phyloP scores from a whole-genome alignment of 1,284 basidiomycete species.

The Pseudozyma pruni region DNA sequence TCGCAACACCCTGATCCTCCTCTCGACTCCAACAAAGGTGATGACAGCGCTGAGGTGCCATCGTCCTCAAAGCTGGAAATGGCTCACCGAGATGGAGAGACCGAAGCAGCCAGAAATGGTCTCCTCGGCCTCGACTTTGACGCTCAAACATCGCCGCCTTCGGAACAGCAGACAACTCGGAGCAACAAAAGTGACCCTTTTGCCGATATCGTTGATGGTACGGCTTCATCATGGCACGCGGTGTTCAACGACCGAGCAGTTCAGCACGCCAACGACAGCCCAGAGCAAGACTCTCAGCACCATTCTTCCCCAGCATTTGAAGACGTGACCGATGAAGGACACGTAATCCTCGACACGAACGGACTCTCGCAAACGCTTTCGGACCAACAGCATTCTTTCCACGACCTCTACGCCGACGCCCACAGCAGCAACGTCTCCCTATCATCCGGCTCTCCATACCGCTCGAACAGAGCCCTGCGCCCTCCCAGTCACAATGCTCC shows the following conservation, averaged over 20 bases:
- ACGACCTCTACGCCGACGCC: slow-evolving; percentile 5
- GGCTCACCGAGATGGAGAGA: not conserved
- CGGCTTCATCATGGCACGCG: slow-evolving; percentile 44
- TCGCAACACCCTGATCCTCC: slow-evolving; percentile 8
- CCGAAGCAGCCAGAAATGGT: slow-evolving; percentile 16
- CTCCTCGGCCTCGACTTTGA: slow-evolving; percentile 29
- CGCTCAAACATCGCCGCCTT: not conserved
- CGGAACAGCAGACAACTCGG: not conserved
- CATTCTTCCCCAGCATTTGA: not conserved
- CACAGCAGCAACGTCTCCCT: slow-evolving; percentile 2
- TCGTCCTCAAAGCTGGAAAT: not conserved
- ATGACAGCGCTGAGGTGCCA: not conserved
- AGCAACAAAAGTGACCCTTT: slow-evolving; percentile 15
- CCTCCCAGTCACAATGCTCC: not conserved
- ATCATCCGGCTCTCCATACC: slow-evolving; percentile 16
- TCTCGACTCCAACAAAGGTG: slow-evolving; percentile 5
- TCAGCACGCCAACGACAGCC: not conserved
- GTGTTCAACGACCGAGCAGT: slow-evolving; percentile 23
- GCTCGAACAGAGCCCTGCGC: slow-evolving; percentile 28
- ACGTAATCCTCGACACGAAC: slow-evolving; percentile 33
- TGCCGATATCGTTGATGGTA: slow-evolving; percentile 23
- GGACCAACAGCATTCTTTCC: slow-evolving; percentile 30
- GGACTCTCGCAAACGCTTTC: slow-evolving; percentile 45
- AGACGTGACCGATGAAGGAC: slow-evolving; percentile 10
- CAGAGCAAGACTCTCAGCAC: not conserved